Base-by-base conservation (phyloP, 78 protist species). In the Ministeria vibrans region DNA sequence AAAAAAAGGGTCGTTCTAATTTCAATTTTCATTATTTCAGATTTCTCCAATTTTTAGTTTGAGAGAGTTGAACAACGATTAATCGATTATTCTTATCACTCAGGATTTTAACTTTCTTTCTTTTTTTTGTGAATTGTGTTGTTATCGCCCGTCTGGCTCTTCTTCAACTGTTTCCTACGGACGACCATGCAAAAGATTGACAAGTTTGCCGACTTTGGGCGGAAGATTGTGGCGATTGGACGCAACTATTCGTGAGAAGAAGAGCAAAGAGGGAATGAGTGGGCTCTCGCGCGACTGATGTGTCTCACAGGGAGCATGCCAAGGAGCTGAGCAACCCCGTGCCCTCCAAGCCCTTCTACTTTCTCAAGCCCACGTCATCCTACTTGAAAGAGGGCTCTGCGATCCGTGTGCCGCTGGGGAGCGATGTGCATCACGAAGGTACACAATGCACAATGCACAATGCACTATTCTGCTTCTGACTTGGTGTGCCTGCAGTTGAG, bases 291-390 rank as follows among this genome's bases (percentile, higher is more conserved):
- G n/a, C n/a, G n/a, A n/a, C n/a, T n/a, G n/a, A n/a, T n/a, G n/a
- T n/a, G n/a, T 9, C 55, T 49, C 66, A 59, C 9, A 63, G 71
- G 28, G 51, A 1, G n/a, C 88, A 84, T 15, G 88, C 88, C 7
- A 36, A 25, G 43, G 88, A 84, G 46, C 11, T 84, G 71, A 41
- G 42, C 23, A 30, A 66, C 13, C 42, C 82, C 0, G 73, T 78
- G 36, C 82, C 83, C 32, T 34, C 70, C 0, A 72, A 42, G 61
- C 88, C 88, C 34, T 6, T 84, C 34, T 39, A 74, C 59, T 84
- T 84, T 27, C 77, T 84, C 46, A 84, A 84, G 75, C 88, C 88
- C 18, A 36, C 88, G 30, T n/a, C 79, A 11, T 6, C 71, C 28
- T 70, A 43, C 44, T 1, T 78, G 38, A 2, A n/a, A 11, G 18